Percentiles rank a stretch among this genome's conserved stretches.
Evolutionary conservation across 73 alveolate species (phyloP).

Genomic region (Uronychia setigera): DNA sequence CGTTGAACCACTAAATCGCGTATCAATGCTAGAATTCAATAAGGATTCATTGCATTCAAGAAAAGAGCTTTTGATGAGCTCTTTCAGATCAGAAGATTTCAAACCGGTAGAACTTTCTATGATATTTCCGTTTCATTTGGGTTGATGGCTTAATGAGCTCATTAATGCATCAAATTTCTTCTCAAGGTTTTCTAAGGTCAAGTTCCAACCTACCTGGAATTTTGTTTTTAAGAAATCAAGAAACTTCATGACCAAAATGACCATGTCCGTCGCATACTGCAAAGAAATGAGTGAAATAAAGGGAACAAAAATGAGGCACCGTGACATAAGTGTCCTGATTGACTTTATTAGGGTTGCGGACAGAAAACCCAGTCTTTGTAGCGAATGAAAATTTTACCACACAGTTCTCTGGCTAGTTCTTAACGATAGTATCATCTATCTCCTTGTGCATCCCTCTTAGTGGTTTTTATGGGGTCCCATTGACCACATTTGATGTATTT

Average conservation of each 20-base stretch:
- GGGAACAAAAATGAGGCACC: slow-evolving; percentile 26
- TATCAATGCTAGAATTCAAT: background rate
- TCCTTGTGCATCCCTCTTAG: background rate
- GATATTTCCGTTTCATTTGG: background rate
- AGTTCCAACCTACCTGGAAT: slow-evolving; percentile 63
- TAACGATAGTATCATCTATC: background rate
- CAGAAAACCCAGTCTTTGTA: slow-evolving; percentile 42
- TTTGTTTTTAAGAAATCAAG: slow-evolving; percentile 64
- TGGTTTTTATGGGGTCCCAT: background rate
- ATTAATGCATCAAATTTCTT: background rate
- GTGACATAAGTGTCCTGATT: slow-evolving; percentile 31
- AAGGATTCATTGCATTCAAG: background rate
- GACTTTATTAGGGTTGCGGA: slow-evolving; percentile 46
- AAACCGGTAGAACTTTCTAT: background rate
- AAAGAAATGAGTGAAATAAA: slow-evolving; percentile 59
- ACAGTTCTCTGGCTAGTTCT: slow-evolving; percentile 11
- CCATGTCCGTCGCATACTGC: slow-evolving; percentile 96
- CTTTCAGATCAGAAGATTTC: background rate
- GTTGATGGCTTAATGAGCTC: background rate
- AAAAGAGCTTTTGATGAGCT: background rate
- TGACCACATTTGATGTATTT: background rate
- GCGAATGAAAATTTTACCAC: slow-evolving; percentile 50
- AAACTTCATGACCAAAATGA: slow-evolving; percentile 80
- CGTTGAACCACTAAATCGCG: slow-evolving; percentile 51
- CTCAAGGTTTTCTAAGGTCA: background rate